Percentiles rank a stretch among this genome's conserved stretches.
These are phyloP conservation scores for Madurella fahalii DNA, from an alignment of 2,329 filamentous ascomycete genomes.

Conservation along the genomic window DNA sequence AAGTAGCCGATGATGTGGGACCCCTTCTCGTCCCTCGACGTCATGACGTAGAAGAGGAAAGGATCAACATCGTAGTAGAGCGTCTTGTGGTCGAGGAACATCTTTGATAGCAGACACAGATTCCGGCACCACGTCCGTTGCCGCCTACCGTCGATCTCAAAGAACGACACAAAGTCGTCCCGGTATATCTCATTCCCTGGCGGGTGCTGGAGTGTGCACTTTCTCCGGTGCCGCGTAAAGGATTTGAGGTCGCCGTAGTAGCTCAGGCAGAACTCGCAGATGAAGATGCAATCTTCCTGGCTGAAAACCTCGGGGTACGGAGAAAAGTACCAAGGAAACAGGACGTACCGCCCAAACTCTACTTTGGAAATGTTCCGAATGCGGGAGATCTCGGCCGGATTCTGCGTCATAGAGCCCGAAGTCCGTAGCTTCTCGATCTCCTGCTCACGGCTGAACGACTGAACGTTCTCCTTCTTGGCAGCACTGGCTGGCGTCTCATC, in stretches of 20 bases:
- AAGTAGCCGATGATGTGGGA: constrained; percentile 99
- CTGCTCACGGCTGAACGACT: constrained; percentile 71
- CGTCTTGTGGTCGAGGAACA: constrained; percentile 97
- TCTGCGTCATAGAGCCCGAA: constrained; percentile 97
- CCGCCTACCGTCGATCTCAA: constrained; percentile 91
- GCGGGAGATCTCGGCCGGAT: constrained; percentile 91
- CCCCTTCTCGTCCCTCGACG: constrained; percentile 78
- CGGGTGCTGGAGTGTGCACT: constrained; percentile 87
- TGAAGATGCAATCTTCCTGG: constrained; percentile 85
- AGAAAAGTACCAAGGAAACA: constrained; percentile 99
- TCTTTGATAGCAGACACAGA: constrained; percentile 87
- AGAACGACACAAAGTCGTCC: constrained; percentile 89
- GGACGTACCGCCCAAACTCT: constrained; percentile 86
- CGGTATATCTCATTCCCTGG: constrained; percentile 98
- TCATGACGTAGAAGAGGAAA: constrained; percentile 98
- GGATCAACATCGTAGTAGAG: constrained; percentile 99
- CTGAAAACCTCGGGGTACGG: constrained; percentile 89
- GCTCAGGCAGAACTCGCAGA: constrained; percentile 93
- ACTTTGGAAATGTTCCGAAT: constrained; percentile 92
- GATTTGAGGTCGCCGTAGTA: constrained; percentile 83
- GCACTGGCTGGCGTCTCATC: constrained; percentile 34
- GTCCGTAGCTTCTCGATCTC: constrained; percentile 96
- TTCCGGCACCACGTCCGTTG: constrained; percentile 97
- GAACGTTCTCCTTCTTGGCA: constrained; percentile 42
- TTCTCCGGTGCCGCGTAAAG: constrained; percentile 79